phyloP scores from a whole-genome alignment of 352 stramenopile genomes.

The Phytophthora ohioensis region DNA sequence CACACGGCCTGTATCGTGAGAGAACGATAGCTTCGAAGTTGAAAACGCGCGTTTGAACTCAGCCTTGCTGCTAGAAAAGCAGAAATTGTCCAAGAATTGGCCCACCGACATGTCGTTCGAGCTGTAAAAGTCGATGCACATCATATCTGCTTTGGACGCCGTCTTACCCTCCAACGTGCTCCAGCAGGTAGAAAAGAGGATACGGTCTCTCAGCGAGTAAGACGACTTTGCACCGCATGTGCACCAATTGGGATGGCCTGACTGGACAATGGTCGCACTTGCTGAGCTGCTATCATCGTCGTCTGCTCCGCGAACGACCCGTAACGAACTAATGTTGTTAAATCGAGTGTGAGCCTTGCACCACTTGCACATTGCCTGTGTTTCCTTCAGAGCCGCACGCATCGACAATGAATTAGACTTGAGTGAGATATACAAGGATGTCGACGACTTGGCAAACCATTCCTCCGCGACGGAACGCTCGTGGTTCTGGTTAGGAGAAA shows the following conservation, averaged over 20 bases:
- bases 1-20: constrained; percentile 80
- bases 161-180: constrained; percentile 78
- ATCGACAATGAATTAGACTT: constrained; percentile 90
- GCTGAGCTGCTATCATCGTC: constrained; percentile 24
- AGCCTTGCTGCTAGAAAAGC: constrained; percentile 69
- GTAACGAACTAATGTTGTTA: constrained; percentile 87
- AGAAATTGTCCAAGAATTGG: constrained; percentile 85
- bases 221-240: constrained; percentile 74
- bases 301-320: constrained; percentile 43
- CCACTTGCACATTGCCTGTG: constrained; percentile 84
- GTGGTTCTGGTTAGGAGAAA: constrained; percentile 57
- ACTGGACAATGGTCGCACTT: constrained; percentile 43
- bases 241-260: constrained; percentile 50
- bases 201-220: constrained; percentile 64
- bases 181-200: constrained; percentile 90
- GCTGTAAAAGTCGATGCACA: constrained; percentile 91
- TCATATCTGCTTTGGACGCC: constrained; percentile 87
- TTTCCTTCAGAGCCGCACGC: constrained; percentile 83
- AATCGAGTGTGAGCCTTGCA: constrained; percentile 86
- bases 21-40: constrained; percentile 85
- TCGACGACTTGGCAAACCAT: constrained; percentile 84
- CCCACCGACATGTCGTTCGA: constrained; percentile 85
- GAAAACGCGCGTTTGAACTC: constrained; percentile 86
- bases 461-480: constrained; percentile 80
- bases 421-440: constrained; percentile 84